phyloP scores from a whole-genome alignment of 495 filamentous ascomycete genomes.

The Penicillium mononematosum region DNA sequence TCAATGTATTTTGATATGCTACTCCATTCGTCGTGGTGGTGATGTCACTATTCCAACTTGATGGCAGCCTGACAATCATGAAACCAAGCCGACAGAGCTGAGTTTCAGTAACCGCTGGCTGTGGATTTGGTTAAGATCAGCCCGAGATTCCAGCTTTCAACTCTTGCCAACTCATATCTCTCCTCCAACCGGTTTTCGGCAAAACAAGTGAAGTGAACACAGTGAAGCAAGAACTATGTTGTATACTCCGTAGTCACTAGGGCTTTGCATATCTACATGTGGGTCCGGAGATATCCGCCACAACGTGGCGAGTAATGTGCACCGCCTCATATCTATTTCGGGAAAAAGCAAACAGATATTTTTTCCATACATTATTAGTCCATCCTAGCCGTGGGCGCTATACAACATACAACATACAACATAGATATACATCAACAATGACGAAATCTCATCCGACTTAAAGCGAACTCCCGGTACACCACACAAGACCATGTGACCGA shows the following conservation, averaged over 20 bases:
- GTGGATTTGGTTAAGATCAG: background rate
- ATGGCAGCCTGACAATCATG: background rate
- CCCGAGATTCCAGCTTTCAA: background rate
- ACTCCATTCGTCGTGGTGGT: background rate
- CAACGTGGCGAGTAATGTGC: slow-evolving; percentile 6
- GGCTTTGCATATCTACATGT: background rate
- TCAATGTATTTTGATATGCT: background rate
- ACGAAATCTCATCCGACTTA: background rate
- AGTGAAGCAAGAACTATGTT: background rate
- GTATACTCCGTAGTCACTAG: background rate
- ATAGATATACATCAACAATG: background rate
- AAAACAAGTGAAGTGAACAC: background rate
- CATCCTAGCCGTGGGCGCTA: too few species aligned
- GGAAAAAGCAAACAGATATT: slow-evolving; percentile 4
- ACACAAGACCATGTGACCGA: slow-evolving; percentile 28
- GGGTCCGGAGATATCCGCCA: slow-evolving; percentile 13
- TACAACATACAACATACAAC: too few species aligned
- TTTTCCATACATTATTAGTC: background rate
- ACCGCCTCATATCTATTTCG: slow-evolving; percentile 13
- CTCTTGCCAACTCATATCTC: slow-evolving; percentile 3
- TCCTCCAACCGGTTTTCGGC: background rate
- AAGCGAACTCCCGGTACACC: slow-evolving; percentile 9
- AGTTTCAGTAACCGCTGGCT: slow-evolving; percentile 7
- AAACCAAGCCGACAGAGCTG: slow-evolving; percentile 1
- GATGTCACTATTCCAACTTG: background rate